Evolutionary conservation across 768 basidiomycete species (phyloP), one percentile per base, ranked within the genome.

Genomic region (Xerocomus potaroensis): DNA sequence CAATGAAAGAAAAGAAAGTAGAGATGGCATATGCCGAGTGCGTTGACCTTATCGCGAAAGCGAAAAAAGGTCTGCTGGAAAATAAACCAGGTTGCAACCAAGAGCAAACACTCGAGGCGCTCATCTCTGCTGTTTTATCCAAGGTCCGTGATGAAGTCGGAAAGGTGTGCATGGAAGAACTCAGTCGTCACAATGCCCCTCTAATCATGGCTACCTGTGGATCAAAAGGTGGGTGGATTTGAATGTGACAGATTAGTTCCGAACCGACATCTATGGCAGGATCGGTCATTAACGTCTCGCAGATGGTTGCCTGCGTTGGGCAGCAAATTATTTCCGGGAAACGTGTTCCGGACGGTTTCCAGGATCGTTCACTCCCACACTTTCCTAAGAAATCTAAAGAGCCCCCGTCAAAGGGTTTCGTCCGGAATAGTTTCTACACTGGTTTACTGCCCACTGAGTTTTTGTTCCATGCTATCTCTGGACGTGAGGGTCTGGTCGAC

Each of bases 241-340:
- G 23, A 41, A 43, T 43, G 18, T 47, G 22, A 12, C 34, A 0
- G 10, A 41, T n/a, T 4, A 1, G 16, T 43, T 37, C 30, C 44
- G 9, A 47, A 26, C 16, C 44, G 14, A 50, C 43, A 32, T 48
- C 35, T 8, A 26, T n/a, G 33, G n/a, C 51, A 87, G 95, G 96
- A 66, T 98, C 96, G 60, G 90, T 92, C 52, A 95, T 99, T 70
- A 99, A 99, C 68, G 96, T 99, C 45, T 95, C 92, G 19, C 96
- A 99, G 71, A 99, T 99, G 96, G 95, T 98, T 43, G 96, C 95
- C 61, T 97, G 95, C 80, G 96, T 99, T 56, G 96, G 96, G 5
- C 96, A 99, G 62, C 96, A 99, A 64, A 97, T 98, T 66, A 98
- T 99, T 52, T 83, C 92, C 16, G 96, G 96, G 7, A 87, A 91